A percentile compares a stretch with the other conserved stretches of the same genome.
Conservation (phyloP, 345 rosid species). For the Arabis hirsuta region DNA sequence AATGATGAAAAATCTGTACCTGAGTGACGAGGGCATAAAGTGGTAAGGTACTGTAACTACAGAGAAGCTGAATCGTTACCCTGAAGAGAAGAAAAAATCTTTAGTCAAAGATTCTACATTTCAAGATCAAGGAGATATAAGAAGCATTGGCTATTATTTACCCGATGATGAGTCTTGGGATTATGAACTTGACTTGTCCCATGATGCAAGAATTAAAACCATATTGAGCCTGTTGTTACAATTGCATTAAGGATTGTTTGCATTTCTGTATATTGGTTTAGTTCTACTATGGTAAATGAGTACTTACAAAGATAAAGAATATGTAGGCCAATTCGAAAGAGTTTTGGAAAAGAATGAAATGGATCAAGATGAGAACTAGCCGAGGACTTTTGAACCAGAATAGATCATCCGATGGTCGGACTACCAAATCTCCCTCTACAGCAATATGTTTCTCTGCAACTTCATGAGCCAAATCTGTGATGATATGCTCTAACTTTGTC, state of each 20-base stretch:
- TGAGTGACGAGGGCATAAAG: conserved; percentile 90
- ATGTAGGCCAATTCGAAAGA: conserved; percentile 86
- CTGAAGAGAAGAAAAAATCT: conserved; percentile 36
- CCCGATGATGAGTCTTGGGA: conserved; percentile 79
- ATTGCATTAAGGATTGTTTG: background rate
- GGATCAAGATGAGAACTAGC: conserved; percentile 69
- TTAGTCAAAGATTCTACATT: conserved; percentile 1
- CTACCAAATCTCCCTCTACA: conserved; percentile 67
- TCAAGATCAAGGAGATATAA: background rate
- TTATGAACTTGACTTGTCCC: conserved; percentile 59
- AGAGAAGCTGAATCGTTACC: conserved; percentile 68
- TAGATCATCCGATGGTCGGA: conserved; percentile 76
- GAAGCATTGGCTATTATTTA: conserved; percentile 33
- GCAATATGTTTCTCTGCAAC: conserved; percentile 77
- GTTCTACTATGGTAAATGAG: background rate
- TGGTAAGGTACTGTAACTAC: conserved; percentile 87
- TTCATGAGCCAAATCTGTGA: conserved; percentile 66
- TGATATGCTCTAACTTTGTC: conserved; percentile 76
- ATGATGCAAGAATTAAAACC: conserved; percentile 77
- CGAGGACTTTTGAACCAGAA: conserved; percentile 74
- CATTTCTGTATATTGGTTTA: background rate
- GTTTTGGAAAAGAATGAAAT: conserved; percentile 81
- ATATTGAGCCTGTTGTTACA: conserved; percentile 61
- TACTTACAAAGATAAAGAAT: conserved; percentile 73
- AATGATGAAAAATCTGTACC: conserved; percentile 44